Base-by-base conservation (phyloP, 768 basidiomycete species). In the Cyclocybe aegerita region DNA sequence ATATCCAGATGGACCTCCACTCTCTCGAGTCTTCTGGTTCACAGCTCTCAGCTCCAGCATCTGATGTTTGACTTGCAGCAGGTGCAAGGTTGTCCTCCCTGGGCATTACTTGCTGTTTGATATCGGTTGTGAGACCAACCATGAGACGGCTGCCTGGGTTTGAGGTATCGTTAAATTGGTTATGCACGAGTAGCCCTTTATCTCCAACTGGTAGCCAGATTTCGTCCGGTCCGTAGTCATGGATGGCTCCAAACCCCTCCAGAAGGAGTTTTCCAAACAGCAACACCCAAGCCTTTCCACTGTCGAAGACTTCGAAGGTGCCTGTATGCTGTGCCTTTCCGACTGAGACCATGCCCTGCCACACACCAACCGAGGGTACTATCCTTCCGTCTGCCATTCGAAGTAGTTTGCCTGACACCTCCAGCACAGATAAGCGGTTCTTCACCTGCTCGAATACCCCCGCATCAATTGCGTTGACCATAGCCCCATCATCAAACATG, bases 361-460 rank as follows among this genome's bases (percentile, higher is more conserved):
- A 67, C 4, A 36, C 9, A 7, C 56, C 63, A 16, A 36, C 1
- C 0, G 61, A 62, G 4, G 33, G 35, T 2, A 65, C 59, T 0
- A 63, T 14, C 7, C 31, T 9, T 0, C 70, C 66, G 51, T 68
- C 61, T 11, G 70, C 72, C 71, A 74, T 70, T 2, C 62, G 38
- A 4, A 73, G 52, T 1, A n/a, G 15, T 32, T 48, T 53, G 0
- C 4, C 4, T 1, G 69, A 70, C 4, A 35, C 47, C 4, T 29
- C 6, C 12, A 48, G 46, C 0, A 12, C 5, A 7, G 56, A 40
- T 5, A 70, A 16, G n/a, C 49, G n/a, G 6, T 49, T 41, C 12
- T 49, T 38, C 12, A 59, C 38, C n/a, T 16, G 34, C 9, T 44
- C 35, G 52, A 53, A 67, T 4, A 63, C 40, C 8, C 4, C 34